Percentiles rank a stretch among this genome's conserved stretches.
These are phyloP conservation scores for Suhomyces coccinellae DNA, from an alignment of 1,139 yeast genomes.

Conservation along the genomic window DNA sequence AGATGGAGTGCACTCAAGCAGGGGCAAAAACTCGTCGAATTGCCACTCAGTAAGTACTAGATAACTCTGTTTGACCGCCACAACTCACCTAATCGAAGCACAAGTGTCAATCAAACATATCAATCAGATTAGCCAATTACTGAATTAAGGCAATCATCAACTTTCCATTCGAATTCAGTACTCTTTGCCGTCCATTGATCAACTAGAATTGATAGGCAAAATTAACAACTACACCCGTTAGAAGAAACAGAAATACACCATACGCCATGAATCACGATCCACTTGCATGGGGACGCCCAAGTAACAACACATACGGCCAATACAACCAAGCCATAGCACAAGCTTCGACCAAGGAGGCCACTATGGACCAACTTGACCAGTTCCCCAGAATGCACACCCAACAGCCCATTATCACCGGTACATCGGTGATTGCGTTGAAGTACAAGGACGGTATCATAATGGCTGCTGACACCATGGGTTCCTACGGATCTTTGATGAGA, in stretches of 20 bases:
- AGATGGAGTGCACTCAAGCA: neutral
- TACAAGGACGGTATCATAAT: slow-evolving; percentile 86
- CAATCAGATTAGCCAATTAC: neutral
- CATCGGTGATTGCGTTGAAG: slow-evolving; percentile 90
- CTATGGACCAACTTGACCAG: slow-evolving; percentile 22
- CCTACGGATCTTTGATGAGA: slow-evolving; percentile 91
- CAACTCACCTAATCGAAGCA: neutral
- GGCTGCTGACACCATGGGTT: slow-evolving; percentile 93
- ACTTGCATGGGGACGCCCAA: slow-evolving; percentile 92
- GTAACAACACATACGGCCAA: slow-evolving; percentile 73
- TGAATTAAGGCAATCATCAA: neutral
- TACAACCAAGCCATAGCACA: slow-evolving; percentile 75
- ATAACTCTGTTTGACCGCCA: neutral
- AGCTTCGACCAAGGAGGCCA: slow-evolving; percentile 30
- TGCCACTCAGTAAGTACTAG: slow-evolving; percentile 7
- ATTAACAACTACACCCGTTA: neutral
- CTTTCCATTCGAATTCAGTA: neutral
- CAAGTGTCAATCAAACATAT: neutral
- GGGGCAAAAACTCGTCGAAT: slow-evolving; percentile 10
- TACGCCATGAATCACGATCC: slow-evolving; percentile 89
- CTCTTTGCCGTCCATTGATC: neutral
- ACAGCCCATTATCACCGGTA: slow-evolving; percentile 94
- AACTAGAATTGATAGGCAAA: neutral
- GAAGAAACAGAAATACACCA: neutral
- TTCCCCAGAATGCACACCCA: slow-evolving; percentile 86